Percentiles rank a stretch among this genome's conserved stretches.
Conservation (phyloP, 352 stramenopile genomes). For the Phytophthora citricola region DNA sequence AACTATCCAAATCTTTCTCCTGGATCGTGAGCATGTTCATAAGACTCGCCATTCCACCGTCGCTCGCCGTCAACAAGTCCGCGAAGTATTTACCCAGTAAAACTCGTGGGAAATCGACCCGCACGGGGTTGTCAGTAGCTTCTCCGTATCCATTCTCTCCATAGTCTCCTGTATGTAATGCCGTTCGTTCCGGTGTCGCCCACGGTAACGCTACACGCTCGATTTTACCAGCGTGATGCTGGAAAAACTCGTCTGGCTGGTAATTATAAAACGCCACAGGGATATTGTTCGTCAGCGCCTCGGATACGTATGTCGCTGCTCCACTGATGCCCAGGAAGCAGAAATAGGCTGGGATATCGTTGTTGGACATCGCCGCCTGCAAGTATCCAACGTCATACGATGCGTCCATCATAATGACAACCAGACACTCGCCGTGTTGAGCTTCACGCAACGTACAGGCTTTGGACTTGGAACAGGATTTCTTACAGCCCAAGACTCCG, state of each 20-base stretch:
- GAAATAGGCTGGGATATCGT: conserved; percentile 47
- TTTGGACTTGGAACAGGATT: conserved; percentile 53
- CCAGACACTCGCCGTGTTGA: conserved; percentile 42
- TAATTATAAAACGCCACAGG: conserved; percentile 60
- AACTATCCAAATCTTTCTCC: conserved; percentile 27
- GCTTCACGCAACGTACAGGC: conserved; percentile 45
- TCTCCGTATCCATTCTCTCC: conserved; percentile 57
- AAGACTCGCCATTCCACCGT: conserved; percentile 25
- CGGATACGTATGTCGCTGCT: conserved; percentile 32
- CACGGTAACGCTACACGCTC: conserved; percentile 49
- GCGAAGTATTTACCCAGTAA: conserved; percentile 46
- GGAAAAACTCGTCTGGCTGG: conserved; percentile 55
- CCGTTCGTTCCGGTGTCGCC: conserved; percentile 28
- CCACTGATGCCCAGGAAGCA: conserved; percentile 46
- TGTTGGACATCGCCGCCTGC: conserved; percentile 48
- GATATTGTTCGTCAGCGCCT: conserved; percentile 33
- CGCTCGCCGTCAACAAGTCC: conserved; percentile 21
- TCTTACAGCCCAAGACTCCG: conserved; percentile 41
- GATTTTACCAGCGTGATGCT: conserved; percentile 29
- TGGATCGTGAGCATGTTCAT: conserved; percentile 31
- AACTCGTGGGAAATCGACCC: conserved; percentile 46
- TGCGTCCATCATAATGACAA: conserved; percentile 50
- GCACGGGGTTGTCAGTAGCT: conserved; percentile 49
- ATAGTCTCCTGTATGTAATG: conserved; percentile 41
- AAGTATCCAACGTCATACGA: conserved; percentile 48